Conservation (phyloP, 371 early-diverging fungal species). For the Mucor ambiguus region DNA sequence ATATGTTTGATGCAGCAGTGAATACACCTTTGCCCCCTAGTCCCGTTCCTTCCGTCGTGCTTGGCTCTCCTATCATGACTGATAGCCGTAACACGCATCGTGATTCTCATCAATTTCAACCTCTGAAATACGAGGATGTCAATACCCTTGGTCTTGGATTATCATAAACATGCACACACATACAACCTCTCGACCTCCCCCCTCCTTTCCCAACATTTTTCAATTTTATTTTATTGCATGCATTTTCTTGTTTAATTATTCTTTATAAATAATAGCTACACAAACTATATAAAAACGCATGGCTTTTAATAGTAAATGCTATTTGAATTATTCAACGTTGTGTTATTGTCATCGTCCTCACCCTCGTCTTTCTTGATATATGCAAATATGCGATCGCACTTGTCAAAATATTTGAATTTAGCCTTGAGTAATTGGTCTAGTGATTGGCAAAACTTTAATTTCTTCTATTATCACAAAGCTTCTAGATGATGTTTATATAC, state of each 20-base stretch:
- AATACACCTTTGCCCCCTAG: constrained; percentile 24
- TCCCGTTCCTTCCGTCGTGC: constrained; percentile 14
- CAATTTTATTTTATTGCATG: neutral
- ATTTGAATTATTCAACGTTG: neutral
- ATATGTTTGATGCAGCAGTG: constrained; percentile 15
- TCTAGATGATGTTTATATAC: neutral
- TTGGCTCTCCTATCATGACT: neutral
- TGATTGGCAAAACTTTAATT: neutral
- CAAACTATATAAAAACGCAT: neutral
- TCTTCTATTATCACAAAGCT: too few species aligned
- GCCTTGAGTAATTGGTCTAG: constrained; percentile 23
- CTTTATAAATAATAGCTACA: neutral
- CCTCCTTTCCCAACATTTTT: neutral
- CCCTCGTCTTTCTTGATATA: constrained; percentile 19
- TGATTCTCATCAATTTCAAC: neutral
- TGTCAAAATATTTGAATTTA: constrained; percentile 21
- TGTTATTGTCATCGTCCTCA: neutral
- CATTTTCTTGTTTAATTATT: neutral
- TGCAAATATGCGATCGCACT: constrained; percentile 22
- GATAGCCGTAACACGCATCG: neutral
- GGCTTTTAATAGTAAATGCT: constrained; percentile 1
- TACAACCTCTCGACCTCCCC: neutral
- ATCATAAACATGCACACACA: neutral
- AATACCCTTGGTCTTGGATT: constrained; percentile 24
- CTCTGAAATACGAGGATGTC: constrained; percentile 11